These are phyloP conservation scores for Hygrocybe punicea DNA, from an alignment of 768 basidiomycete species.

Conservation along the genomic window DNA sequence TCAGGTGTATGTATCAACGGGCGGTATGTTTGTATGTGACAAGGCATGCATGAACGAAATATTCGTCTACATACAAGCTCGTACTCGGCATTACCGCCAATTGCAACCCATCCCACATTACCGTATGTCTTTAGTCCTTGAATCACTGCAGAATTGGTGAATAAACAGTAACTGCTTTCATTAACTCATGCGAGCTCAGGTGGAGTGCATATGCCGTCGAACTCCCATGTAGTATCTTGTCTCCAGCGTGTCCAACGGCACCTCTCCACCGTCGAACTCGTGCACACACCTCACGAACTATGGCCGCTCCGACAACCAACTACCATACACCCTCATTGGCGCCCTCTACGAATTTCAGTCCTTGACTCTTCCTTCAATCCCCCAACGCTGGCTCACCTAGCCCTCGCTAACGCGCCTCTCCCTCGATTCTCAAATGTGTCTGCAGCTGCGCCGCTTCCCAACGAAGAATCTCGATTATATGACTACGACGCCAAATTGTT, in stretches of 20 bases:
- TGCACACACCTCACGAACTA: conserved; percentile 54
- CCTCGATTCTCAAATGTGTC: conserved; percentile 14
- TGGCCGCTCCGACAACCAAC: conserved; percentile 50
- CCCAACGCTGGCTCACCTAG: conserved; percentile 80
- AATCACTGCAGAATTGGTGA: too few species aligned
- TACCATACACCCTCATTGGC: neutral
- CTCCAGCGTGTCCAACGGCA: conserved; percentile 46
- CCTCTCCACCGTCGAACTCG: conserved; percentile 50
- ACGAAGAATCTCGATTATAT: neutral
- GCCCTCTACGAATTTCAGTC: conserved; percentile 58
- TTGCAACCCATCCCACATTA: too few species aligned
- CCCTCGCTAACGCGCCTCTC: conserved; percentile 54
- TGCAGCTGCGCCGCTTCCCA: neutral
- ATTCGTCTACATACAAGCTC: too few species aligned
- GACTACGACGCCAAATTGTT: conserved; percentile 74
- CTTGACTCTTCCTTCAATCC: conserved; percentile 94
- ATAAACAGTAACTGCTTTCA: too few species aligned
- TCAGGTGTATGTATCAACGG: too few species aligned
- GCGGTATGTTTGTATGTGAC: too few species aligned
- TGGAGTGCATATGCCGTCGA: neutral
- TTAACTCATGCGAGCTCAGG: too few species aligned
- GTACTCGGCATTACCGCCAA: too few species aligned
- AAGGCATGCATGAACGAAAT: too few species aligned
- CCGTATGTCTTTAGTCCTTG: too few species aligned
- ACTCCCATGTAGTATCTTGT: conserved; percentile 6